These are phyloP conservation scores for Populus tomentosa DNA, from an alignment of 441 rosid genomes.

Conservation along the genomic window DNA sequence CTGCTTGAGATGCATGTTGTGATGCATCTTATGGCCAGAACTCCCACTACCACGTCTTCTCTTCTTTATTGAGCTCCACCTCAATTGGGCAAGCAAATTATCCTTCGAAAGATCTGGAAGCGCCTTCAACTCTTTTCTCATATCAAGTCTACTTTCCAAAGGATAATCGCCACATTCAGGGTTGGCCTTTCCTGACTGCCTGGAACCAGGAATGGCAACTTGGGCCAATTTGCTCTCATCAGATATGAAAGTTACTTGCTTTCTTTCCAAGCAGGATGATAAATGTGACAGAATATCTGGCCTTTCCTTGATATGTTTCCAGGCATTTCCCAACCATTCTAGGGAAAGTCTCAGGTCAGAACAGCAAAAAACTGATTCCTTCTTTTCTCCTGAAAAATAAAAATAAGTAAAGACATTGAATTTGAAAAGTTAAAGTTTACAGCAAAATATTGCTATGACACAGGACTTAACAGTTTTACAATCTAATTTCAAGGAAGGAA, in stretches of 20 bases:
- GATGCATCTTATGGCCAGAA: conserved; percentile 28
- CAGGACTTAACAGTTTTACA: background rate
- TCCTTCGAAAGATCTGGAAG: conserved; percentile 59
- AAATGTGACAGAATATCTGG: conserved; percentile 39
- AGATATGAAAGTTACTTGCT: conserved; percentile 27
- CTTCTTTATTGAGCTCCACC: conserved; percentile 60
- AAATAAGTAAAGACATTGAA: background rate
- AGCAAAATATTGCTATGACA: background rate
- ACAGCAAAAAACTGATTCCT: conserved; percentile 33
- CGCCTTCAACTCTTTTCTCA: conserved; percentile 12
- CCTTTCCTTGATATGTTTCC: conserved; percentile 39
- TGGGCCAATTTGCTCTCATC: conserved; percentile 15
- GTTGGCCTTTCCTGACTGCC: conserved; percentile 17
- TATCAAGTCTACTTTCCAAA: conserved; percentile 20
- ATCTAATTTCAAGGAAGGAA: background rate
- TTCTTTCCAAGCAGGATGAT: conserved; percentile 15
- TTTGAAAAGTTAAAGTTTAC: background rate
- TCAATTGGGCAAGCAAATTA: conserved; percentile 43
- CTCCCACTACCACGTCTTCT: conserved; percentile 37
- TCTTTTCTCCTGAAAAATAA: conserved; percentile 49
- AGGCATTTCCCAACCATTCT: conserved; percentile 65
- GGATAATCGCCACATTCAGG: conserved; percentile 18
- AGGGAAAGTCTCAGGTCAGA: conserved; percentile 51
- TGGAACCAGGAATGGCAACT: conserved; percentile 5
- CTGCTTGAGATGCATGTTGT: background rate